Conservation (phyloP, 129 eudicot species). For the Escallonia herrerae region DNA sequence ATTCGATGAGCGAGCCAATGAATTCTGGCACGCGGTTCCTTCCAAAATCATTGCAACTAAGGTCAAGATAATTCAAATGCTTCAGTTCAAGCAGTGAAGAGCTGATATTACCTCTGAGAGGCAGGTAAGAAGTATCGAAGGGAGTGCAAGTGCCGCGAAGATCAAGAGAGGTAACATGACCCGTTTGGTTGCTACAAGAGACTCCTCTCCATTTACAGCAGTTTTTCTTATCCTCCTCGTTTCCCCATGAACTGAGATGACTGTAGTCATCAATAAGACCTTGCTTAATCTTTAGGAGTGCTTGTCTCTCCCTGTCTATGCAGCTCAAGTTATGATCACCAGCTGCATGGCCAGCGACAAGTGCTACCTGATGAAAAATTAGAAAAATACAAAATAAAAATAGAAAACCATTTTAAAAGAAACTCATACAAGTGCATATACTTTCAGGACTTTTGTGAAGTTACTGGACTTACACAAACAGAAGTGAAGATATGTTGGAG, state of each 20-base stretch:
- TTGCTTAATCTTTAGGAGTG: constrained; percentile 22
- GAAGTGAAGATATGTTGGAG: too few relatives aligned
- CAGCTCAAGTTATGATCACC: neutral
- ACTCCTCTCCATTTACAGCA: constrained; percentile 40
- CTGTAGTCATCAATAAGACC: neutral
- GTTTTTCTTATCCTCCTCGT: constrained; percentile 13
- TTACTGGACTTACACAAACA: too few relatives aligned
- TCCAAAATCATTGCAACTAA: constrained; percentile 18
- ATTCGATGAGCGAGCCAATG: constrained; percentile 15
- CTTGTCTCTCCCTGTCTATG: constrained; percentile 16
- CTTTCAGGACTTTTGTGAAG: too few relatives aligned
- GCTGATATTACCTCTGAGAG: constrained; percentile 14
- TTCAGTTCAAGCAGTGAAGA: constrained; percentile 8
- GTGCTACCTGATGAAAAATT: too few relatives aligned
- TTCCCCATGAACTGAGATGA: constrained; percentile 23
- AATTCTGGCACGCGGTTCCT: constrained; percentile 13
- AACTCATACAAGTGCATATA: too few relatives aligned
- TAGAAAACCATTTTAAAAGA: too few relatives aligned
- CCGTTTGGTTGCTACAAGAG: constrained; percentile 15
- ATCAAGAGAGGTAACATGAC: constrained; percentile 23
- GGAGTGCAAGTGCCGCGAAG: neutral
- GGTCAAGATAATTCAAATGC: constrained; percentile 18
- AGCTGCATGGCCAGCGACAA: too few relatives aligned
- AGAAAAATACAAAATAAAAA: too few relatives aligned
- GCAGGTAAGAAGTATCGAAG: too few relatives aligned